Evolutionary conservation across 2,329 filamentous ascomycete genomes (phyloP), one percentile per base, ranked within the genome.

Genomic region (Byssothecium circinans): DNA sequence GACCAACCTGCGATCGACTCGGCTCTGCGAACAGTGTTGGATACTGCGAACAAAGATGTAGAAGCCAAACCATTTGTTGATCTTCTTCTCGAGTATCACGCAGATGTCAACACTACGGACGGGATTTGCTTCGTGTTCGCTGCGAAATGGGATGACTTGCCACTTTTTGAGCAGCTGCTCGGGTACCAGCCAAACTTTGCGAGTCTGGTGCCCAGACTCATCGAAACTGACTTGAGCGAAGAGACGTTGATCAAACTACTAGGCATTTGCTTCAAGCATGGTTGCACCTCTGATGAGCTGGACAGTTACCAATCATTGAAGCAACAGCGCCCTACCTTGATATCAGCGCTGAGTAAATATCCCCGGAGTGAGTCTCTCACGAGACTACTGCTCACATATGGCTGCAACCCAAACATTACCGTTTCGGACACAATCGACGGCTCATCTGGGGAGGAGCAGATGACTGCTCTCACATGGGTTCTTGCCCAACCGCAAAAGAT

Each of bases 401-500:
- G 65, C 18, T 61, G 62, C 34, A 60, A 68, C 23, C 55, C 66
- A 14, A 50, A 84, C 55, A 72, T 72, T 48, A 74, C 74, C 2
- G 72, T 56, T 1, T 74, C 66, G 43, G 71, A 65, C 2, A 70
- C 81, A 2, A 68, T 79, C 45, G 69, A 76, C 0, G 73, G 77
- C 10, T 50, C 76, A 0, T 74, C 78, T 1, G 77, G 80, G 29
- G 70, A 75, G 2, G 84, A 88, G 62, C 69, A 74, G 8, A 75
- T 84, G 36, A 81, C 80, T 1, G 70, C 84, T 2, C 68, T 87
- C 7, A 70, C 79, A 41, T 87, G 84, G 84, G 77, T 81, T 0
- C 72, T 87, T 42, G 69, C 81, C 6, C 82, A 86, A 52, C 81
- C 81, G 0, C 81, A 85, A 53, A 86, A 86, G 64, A 78, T 77